Evolutionary conservation across 1,139 yeast species (phyloP), one percentile per base, ranked within the genome.

Genomic region (Fermentozyma sake): DNA sequence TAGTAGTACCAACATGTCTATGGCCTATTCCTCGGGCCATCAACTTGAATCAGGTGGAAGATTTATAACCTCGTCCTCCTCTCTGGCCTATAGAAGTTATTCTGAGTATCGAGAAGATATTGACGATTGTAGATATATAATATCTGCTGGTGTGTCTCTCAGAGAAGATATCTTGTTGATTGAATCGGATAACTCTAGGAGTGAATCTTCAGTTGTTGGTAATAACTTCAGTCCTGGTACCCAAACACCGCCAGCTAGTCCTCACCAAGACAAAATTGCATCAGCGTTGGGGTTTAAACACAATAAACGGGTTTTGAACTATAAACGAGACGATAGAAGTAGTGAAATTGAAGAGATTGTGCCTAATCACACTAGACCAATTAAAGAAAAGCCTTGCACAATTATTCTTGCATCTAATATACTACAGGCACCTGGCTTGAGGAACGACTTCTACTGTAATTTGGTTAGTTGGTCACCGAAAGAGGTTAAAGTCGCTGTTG

Each of bases 391-490:
- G n/a, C 23, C 19, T 5, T 8, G 16, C 7, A 24, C 22, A 15
- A 9, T 21, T 11, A 28, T 42, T n/a, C 24, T 23, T 17, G 39
- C 42, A 5, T 22, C 25, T 7, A 37, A 32, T 14, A 73, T 76
- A 0, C 52, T 85, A 13, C 86, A 80, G 46, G 94, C 94, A 0
- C 91, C 89, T 0, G 77, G 78, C 0, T 55, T 87, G 28, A 61
- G 82, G 33, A 81, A 85, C 46, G 96, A 87, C 50, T 87, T 79
- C 49, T 87, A 87, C 52, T 71, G 86, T 1, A 83, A 84, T 44
- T 59, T 83, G 27, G 72, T 86, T 0, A 72, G 89, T 7, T 86
- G 95, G 95, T 77, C 89, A 0, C 50, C 52, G 3, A 47, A 47
- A 14, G 55, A 74, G 1, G 68, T 68, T 15, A 62, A 62, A 17